These are phyloP conservation scores for Pichia sp. DNA, from an alignment of 1,139 yeast genomes.

Conservation along the genomic window DNA sequence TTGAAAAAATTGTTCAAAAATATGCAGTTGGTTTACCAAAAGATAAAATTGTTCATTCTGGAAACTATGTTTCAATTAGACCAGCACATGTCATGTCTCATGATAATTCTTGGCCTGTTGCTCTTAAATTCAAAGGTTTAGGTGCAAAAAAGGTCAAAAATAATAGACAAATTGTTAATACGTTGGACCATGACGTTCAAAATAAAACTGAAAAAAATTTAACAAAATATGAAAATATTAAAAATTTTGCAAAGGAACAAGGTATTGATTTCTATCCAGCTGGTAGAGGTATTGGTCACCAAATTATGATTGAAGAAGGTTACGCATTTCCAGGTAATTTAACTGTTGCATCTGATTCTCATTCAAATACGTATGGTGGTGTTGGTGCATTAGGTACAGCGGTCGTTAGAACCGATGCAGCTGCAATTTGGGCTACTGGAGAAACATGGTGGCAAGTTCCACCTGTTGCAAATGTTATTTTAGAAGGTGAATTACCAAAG, in stretches of 20 bases:
- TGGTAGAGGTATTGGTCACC: constrained; percentile 98
- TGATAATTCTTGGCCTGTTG: constrained; percentile 99
- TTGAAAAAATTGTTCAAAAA: constrained; percentile 91
- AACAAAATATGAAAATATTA: constrained; percentile 81
- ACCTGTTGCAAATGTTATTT: constrained; percentile 92
- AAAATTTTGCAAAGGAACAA: constrained; percentile 78
- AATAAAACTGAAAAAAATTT: constrained; percentile 83
- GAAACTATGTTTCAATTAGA: constrained; percentile 89
- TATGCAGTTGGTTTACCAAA: constrained; percentile 78
- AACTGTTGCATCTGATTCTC: constrained; percentile 96
- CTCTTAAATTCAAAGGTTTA: constrained; percentile 88
- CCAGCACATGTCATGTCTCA: constrained; percentile 99
- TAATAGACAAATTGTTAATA: constrained; percentile 86
- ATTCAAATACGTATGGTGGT: constrained; percentile 97
- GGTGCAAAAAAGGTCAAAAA: constrained; percentile 83
- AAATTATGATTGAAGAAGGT: constrained; percentile 97
- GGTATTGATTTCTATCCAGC: constrained; percentile 98
- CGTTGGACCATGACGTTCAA: constrained; percentile 96
- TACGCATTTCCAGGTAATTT: constrained; percentile 92
- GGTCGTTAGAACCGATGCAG: constrained; percentile 96
- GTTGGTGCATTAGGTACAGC: constrained; percentile 95
- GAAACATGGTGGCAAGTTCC: constrained; percentile 99
- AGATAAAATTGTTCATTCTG: constrained; percentile 70
- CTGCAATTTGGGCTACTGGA: constrained; percentile 99
- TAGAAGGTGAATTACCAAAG: constrained; percentile 69